A percentile compares a stretch with the other conserved stretches of the same genome.
Evolutionary conservation across 2,329 filamentous ascomycete species (phyloP).

Genomic region (Trichoderma sp.): DNA sequence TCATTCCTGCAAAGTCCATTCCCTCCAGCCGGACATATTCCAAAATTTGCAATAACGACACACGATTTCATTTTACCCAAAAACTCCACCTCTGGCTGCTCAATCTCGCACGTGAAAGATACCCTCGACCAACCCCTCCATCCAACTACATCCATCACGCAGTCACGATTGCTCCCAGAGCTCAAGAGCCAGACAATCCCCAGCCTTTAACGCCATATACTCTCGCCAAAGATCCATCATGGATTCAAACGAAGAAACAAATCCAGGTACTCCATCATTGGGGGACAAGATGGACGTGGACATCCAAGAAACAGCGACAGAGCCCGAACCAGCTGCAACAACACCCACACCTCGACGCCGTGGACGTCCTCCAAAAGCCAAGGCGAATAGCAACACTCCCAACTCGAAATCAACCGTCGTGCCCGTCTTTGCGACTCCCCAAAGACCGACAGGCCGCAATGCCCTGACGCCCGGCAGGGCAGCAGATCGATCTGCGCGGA

Average conservation of each 20-base stretch:
- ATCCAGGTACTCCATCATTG: neutral
- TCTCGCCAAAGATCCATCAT: neutral
- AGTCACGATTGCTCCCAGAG: neutral
- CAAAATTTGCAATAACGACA: no score
- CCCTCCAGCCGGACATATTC: neutral
- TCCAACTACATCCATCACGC: neutral
- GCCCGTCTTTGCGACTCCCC: conserved; percentile 38
- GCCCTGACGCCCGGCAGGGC: conserved; percentile 63
- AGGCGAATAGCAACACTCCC: conserved; percentile 32
- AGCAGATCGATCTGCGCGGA: conserved; percentile 79
- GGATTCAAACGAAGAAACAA: conserved; percentile 7
- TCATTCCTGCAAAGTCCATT: neutral
- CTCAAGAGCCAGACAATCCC: neutral
- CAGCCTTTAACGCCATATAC: neutral
- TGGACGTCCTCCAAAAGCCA: conserved; percentile 35
- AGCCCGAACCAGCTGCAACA: neutral
- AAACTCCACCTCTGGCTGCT: neutral
- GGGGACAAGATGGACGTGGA: conserved; percentile 11
- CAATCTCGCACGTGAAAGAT: neutral
- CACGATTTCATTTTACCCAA: no score
- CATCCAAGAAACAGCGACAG: neutral
- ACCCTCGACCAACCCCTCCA: neutral
- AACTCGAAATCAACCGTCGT: conserved; percentile 37
- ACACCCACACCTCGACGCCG: conserved; percentile 34
- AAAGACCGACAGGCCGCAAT: conserved; percentile 32